Base-by-base conservation (phyloP, 176 grass and related monocot genomes). In the Musa beccarii region DNA sequence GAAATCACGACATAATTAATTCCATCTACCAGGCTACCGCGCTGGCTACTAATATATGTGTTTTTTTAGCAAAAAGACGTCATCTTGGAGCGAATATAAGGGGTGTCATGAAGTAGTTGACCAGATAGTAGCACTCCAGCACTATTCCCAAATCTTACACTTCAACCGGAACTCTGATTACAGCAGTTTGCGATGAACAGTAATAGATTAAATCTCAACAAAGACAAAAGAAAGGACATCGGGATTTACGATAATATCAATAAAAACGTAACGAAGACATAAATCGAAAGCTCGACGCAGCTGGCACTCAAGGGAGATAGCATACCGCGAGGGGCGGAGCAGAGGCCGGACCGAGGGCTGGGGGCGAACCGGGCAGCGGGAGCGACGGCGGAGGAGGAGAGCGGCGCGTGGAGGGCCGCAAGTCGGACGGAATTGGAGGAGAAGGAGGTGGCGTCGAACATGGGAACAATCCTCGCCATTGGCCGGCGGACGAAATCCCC, bases 381-480 rank as follows among this genome's bases (percentile, higher is more conserved):
- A 6, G 68, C 51, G 23, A 70, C 10, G 13, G 20, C 43, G 19
- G 16, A 25, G 4, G 43, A 70, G 49, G 43, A 19, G 54, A 71
- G 61, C 63, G 53, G 62, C 34, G 34, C 34, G 34, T 43, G 34
- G 34, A 76, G 49, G 63, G 73, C 73, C 62, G 73, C 62, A 51
- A 68, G 20, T 49, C 24, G 67, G 51, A 72, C 59, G 19, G 54
- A 43, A 43, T 79, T n/a, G 63, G 70, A 53, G 63, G 66, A 76
- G 34, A 26, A 53, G 21, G 81, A 53, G 66, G 75, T 28, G 75
- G 68, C 66, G 29, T 25, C 29, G 25, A 69, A 63, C 76, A 84
- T 74, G 16, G 82, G 76, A 34, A 78, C 75, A 65, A 84, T 77
- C 82, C 68, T 73, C 75, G 72, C 68, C 82, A 79, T 84, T 66